These are phyloP conservation scores for Pseudogymnoascus sp. DNA, from an alignment of 2,329 filamentous ascomycete species.

Conservation along the genomic window DNA sequence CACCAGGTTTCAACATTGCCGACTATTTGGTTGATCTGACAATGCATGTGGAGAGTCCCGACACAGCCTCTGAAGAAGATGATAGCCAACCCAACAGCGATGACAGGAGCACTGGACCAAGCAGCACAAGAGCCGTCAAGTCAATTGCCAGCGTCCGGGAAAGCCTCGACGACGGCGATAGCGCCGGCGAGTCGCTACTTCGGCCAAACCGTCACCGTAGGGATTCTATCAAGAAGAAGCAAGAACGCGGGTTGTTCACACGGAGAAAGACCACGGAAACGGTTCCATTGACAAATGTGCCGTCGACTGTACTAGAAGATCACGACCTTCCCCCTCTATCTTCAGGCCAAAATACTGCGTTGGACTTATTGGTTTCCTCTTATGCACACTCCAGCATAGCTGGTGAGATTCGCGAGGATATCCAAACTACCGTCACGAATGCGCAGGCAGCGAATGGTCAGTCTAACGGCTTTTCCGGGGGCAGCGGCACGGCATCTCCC, in stretches of 20 bases:
- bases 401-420: constrained; percentile 65
- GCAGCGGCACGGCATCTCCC: constrained; percentile 35
- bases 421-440: constrained; percentile 55
- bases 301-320: constrained; percentile 60
- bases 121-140: constrained; percentile 81
- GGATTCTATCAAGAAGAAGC: constrained; percentile 73
- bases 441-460: constrained; percentile 60
- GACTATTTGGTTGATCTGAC: constrained; percentile 96
- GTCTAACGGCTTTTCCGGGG: constrained; percentile 43
- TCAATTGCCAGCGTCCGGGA: constrained; percentile 75
- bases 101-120: constrained; percentile 63
- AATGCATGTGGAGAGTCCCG: constrained; percentile 73
- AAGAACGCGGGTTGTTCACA: constrained; percentile 86
- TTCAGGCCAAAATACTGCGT: constrained; percentile 56
- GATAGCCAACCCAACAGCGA: constrained; percentile 50
- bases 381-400: constrained; percentile 76
- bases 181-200: constrained; percentile 48
- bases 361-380: constrained; percentile 70
- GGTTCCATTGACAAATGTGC: constrained; percentile 34
- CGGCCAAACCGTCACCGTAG: constrained; percentile 63
- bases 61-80: constrained; percentile 45
- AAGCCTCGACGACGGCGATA: constrained; percentile 61
- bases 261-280: constrained; percentile 67
- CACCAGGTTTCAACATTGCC: constrained; percentile 95
- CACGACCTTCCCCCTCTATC: constrained; percentile 54